Evolutionary conservation across 257 asterid species (phyloP).

Genomic region (Solanum virginianum): DNA sequence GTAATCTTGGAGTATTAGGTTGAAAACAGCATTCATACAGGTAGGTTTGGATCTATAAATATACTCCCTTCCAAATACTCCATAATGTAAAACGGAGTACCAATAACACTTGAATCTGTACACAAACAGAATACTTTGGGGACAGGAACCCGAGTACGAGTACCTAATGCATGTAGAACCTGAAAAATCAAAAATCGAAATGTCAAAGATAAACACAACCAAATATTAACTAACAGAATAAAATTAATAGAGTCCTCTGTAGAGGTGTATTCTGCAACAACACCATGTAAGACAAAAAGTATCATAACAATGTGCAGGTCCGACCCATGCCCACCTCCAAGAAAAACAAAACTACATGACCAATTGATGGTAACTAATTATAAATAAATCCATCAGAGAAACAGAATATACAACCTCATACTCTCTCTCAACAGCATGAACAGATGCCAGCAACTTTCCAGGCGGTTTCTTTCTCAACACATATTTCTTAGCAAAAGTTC

Average conservation of each 20-base stretch:
- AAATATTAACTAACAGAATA: not conserved
- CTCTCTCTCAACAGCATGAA: slow-evolving; percentile 97
- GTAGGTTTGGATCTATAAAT: slow-evolving; percentile 68
- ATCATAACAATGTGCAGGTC: not conserved
- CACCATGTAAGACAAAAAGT: not conserved
- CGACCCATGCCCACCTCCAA: not conserved
- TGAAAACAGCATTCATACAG: slow-evolving; percentile 26
- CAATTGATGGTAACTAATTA: not conserved
- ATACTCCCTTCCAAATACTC: slow-evolving; percentile 95
- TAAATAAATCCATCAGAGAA: not conserved
- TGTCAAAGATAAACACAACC: not conserved
- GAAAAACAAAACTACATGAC: not conserved
- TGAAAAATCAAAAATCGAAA: slow-evolving; percentile 19
- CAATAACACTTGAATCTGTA: slow-evolving; percentile 69
- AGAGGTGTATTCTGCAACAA: not conserved
- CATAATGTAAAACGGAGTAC: slow-evolving; percentile 96
- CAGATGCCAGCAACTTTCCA: slow-evolving; percentile 74
- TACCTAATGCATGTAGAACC: slow-evolving; percentile 82
- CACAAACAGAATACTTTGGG: slow-evolving; percentile 87
- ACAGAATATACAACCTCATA: slow-evolving; percentile 41
- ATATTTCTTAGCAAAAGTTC: slow-evolving; percentile 38
- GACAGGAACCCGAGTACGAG: slow-evolving; percentile 66
- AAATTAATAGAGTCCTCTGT: not conserved
- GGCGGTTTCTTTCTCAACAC: slow-evolving; percentile 93
- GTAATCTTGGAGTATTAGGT: not conserved